Evolutionary conservation across 2,329 filamentous ascomycete genomes (phyloP).

Genomic region (Exophiala viscosa): DNA sequence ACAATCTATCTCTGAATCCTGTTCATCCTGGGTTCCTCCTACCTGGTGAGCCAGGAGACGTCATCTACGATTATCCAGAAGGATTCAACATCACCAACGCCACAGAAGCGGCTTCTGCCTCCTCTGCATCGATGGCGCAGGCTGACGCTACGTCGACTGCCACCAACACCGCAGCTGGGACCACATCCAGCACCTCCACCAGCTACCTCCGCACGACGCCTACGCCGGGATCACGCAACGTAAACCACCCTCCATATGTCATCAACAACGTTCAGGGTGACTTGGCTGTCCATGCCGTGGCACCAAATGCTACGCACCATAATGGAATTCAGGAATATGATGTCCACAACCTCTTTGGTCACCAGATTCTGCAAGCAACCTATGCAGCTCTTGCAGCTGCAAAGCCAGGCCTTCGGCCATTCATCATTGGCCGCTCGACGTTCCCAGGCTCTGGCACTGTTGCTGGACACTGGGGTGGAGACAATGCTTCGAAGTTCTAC

Average conservation of each 20-base stretch:
- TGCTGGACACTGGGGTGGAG: conserved; percentile 79
- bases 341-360: conserved; percentile 74
- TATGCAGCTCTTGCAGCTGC: conserved; percentile 65
- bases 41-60: conserved; percentile 60
- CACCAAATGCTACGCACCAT: conserved; percentile 72
- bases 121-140: conserved; percentile 53
- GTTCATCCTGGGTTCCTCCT: conserved; percentile 63
- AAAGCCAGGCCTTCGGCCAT: conserved; percentile 67
- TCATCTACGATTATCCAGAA: conserved; percentile 63
- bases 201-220: conserved; percentile 58
- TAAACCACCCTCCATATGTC: conserved; percentile 72
- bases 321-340: conserved; percentile 72
- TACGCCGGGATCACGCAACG: conserved; percentile 60
- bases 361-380: conserved; percentile 72
- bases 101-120: conserved; percentile 62
- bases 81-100: conserved; percentile 65
- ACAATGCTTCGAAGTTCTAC: conserved; percentile 67
- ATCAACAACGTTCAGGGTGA: conserved; percentile 72
- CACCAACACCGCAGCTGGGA: conserved; percentile 29
- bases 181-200: conserved; percentile 35
- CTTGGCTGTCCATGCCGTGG: conserved; percentile 67
- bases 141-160: conserved; percentile 39
- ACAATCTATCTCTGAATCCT: conserved; percentile 63
- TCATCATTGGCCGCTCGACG: conserved; percentile 79
- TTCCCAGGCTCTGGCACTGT: conserved; percentile 72